Evolutionary conservation across 306 rosid species (phyloP), one percentile per base, ranked within the genome.

Genomic region (Psophocarpus tetragonolobus): DNA sequence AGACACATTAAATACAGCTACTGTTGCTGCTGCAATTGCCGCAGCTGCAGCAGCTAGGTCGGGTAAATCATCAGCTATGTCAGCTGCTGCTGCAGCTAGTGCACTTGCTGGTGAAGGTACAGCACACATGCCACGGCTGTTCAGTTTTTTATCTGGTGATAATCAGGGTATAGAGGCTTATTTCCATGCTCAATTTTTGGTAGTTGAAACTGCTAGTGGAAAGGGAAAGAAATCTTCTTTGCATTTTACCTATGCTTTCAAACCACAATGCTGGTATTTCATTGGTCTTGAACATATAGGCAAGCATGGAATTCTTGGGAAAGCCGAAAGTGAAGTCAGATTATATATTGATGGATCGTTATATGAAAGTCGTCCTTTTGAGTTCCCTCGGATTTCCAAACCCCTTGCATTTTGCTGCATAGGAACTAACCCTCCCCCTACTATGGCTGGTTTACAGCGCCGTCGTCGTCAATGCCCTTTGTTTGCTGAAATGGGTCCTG

Each of bases 71-170:
- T 95, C 99, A 53, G 97, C 99, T 78, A 90, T 95, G 99, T 92
- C 99, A 36, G 99, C 99, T 81, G 99, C 99, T 77, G 99, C 99
- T 12, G 99, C 99, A 42, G 99, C 99, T 81, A 92, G 99, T 85
- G 99, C 97, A 33, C 97, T 95, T 75, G 99, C 97, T 74, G 99
- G 99, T 80, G 99, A 95, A 88, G 99, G 99, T 81, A 92, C 99
- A 71, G 94, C 93, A 8, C 97, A 95, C 87, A 95, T 95, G 99
- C 99, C 99, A 6, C 91, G 99, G 8, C 84, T 95, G 27, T 95
- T 95, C 78, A 95, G 99, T 84, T 95, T 95, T 88, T 85, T 95
- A 78, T 84, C 99, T 57, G 88, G 92, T 86, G 99, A 95, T 86
- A 95, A 92, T 87, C 99, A 92, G 87, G 99, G 99, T 62, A 69